Evolutionary conservation across 2,329 filamentous ascomycete genomes (phyloP).

Genomic region (Alternaria triticina): DNA sequence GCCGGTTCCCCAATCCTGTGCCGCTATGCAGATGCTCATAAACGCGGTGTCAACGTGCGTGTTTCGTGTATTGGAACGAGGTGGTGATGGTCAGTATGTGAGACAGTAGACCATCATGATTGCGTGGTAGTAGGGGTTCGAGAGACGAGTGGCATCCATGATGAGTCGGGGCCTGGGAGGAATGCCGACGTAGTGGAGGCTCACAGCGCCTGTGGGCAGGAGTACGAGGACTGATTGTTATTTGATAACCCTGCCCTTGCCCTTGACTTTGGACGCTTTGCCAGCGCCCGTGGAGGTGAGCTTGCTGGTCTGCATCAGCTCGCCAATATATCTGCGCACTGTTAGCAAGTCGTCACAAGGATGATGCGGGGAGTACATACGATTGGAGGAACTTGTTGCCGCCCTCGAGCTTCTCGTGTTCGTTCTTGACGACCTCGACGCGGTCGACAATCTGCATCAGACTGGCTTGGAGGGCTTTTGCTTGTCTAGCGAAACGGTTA

Average conservation of each 20-base stretch:
- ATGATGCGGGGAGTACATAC: constrained; percentile 43
- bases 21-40: constrained; percentile 48
- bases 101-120: constrained; percentile 44
- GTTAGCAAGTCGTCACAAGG: constrained; percentile 18
- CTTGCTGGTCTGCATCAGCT: constrained; percentile 80
- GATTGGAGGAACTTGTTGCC: constrained; percentile 94
- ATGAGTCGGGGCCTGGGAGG: constrained; percentile 35
- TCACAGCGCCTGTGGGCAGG: constrained; percentile 17
- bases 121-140: constrained; percentile 37
- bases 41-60: constrained; percentile 32
- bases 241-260: constrained; percentile 46
- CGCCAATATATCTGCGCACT: constrained; percentile 82
- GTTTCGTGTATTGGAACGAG: constrained; percentile 21
- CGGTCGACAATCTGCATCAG: constrained; percentile 89
- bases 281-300: constrained; percentile 61
- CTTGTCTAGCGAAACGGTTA: constrained; percentile 67
- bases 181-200: constrained; percentile 34
- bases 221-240: constrained; percentile 38
- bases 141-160: constrained; percentile 39
- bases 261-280: constrained; percentile 57
- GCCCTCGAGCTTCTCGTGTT: constrained; percentile 94
- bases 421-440: constrained; percentile 90
- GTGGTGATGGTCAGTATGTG: constrained; percentile 24
- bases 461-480: constrained; percentile 85
- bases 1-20: constrained; percentile 33